Evolutionary conservation across 163 green algal species (phyloP).

Genomic region (Coccomyxa subellipsoidea): DNA sequence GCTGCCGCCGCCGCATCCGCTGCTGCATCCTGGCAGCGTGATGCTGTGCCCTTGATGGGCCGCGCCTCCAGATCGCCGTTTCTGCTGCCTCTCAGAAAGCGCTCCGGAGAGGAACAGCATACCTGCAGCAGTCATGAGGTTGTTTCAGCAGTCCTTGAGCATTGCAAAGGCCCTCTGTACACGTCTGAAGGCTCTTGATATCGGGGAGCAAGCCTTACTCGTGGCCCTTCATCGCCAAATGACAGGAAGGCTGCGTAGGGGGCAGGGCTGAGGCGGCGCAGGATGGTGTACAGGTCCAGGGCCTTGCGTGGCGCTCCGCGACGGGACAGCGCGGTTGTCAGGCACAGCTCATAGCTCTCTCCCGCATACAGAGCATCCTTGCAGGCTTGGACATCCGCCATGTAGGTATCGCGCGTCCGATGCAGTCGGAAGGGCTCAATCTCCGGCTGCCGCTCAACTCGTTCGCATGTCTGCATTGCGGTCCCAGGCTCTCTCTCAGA

Average conservation of each 20-base stretch:
- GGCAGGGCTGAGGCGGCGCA: constrained; percentile 86
- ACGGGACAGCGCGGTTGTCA: constrained; percentile 72
- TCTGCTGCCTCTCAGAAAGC: constrained; percentile 79
- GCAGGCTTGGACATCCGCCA: constrained; percentile 67
- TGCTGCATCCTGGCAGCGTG: constrained; percentile 40
- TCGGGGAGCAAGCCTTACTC: constrained; percentile 8
- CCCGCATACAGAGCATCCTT: constrained; percentile 72
- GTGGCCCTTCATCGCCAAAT: constrained; percentile 42
- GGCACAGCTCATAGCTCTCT: constrained; percentile 95
- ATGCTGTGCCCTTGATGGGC: constrained; percentile 94
- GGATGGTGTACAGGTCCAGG: constrained; percentile 64
- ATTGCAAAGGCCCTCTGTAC: neutral
- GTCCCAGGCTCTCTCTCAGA: neutral
- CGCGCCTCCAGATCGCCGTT: constrained; percentile 85
- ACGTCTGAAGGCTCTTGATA: too few relatives aligned
- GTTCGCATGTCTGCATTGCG: neutral
- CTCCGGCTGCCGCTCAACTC: too few relatives aligned
- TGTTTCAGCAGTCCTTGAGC: neutral
- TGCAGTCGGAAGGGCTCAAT: constrained; percentile 43
- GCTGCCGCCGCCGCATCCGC: constrained; percentile 53
- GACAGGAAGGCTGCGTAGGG: constrained; percentile 88
- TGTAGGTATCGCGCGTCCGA: constrained; percentile 23
- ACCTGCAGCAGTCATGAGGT: too few relatives aligned
- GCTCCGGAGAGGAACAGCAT: constrained; percentile 93
- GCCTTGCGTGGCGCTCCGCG: constrained; percentile 25